Conservation (phyloP, 208 protist species). For the Trypanosoma theileri region DNA sequence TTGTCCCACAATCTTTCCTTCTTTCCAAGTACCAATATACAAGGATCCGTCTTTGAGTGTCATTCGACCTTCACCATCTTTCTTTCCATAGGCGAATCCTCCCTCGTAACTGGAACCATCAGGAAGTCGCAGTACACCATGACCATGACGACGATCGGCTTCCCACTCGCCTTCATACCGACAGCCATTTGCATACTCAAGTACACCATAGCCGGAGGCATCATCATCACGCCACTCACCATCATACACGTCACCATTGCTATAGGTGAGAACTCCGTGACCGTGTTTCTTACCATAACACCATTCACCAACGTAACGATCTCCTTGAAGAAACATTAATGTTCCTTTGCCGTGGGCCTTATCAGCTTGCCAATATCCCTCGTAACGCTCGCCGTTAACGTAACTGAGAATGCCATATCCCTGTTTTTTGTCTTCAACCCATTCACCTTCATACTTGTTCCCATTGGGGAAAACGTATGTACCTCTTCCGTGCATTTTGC, state of each 20-base stretch:
- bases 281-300: constrained; percentile 90
- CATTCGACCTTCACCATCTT: constrained; percentile 88
- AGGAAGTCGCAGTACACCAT: constrained; percentile 75
- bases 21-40: constrained; percentile 89
- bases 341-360: constrained; percentile 90
- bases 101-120: constrained; percentile 91
- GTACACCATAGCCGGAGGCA: constrained; percentile 79
- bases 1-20: constrained; percentile 83
- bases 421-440: constrained; percentile 92
- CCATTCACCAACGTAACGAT: constrained; percentile 92
- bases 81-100: constrained; percentile 80
- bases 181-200: constrained; percentile 89
- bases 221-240: constrained; percentile 89
- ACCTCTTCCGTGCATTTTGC: constrained; percentile 91
- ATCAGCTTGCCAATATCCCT: constrained; percentile 89
- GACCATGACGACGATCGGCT: constrained; percentile 81
- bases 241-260: constrained; percentile 91
- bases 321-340: constrained; percentile 88
- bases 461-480: constrained; percentile 94
- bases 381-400: constrained; percentile 87
- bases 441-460: constrained; percentile 95
- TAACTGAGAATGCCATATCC: constrained; percentile 89
- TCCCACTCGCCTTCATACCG: constrained; percentile 90
- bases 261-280: constrained; percentile 86
- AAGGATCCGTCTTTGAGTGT: constrained; percentile 89